These are phyloP conservation scores for Rhodotorula sp. DNA, from an alignment of 1,284 basidiomycete species.

Conservation along the genomic window DNA sequence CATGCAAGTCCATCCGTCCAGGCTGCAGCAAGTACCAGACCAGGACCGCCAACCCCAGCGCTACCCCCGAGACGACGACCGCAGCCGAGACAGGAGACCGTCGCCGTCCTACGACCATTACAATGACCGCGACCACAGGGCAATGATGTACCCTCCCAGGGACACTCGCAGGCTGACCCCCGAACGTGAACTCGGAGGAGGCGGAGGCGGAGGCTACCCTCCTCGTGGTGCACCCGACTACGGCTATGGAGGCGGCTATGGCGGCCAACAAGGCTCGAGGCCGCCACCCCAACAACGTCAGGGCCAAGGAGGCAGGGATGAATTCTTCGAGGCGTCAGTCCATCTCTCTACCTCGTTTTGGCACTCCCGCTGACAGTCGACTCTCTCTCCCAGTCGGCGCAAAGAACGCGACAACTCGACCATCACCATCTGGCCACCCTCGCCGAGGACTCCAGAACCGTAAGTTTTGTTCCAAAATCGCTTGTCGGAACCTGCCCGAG, in stretches of 20 bases:
- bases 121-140: constrained; percentile 10
- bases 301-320: constrained; percentile 25
- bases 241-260: constrained; percentile 3
- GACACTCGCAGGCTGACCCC: constrained; percentile 24
- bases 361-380: not conserved
- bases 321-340: constrained; percentile 42
- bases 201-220: not conserved
- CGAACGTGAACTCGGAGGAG: constrained; percentile 27
- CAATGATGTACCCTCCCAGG: constrained; percentile 2
- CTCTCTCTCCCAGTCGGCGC: constrained; percentile 61
- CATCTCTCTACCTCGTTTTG: not conserved
- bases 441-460: constrained; percentile 63
- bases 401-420: constrained; percentile 64
- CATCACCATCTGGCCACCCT: constrained; percentile 77
- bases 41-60: constrained; percentile 3
- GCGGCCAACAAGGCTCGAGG: constrained; percentile 3
- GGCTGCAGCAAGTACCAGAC: constrained; percentile 3
- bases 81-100: constrained; percentile 9
- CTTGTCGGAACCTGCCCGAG: no score
- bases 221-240: not conserved
- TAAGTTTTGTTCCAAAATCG: constrained; percentile 3
- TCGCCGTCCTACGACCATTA: constrained; percentile 36
- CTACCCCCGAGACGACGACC: not conserved
- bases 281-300: not conserved
- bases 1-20: constrained; percentile 17